Base-by-base conservation (phyloP, 164 flowering plant species). In the Tinospora cordifolia region DNA sequence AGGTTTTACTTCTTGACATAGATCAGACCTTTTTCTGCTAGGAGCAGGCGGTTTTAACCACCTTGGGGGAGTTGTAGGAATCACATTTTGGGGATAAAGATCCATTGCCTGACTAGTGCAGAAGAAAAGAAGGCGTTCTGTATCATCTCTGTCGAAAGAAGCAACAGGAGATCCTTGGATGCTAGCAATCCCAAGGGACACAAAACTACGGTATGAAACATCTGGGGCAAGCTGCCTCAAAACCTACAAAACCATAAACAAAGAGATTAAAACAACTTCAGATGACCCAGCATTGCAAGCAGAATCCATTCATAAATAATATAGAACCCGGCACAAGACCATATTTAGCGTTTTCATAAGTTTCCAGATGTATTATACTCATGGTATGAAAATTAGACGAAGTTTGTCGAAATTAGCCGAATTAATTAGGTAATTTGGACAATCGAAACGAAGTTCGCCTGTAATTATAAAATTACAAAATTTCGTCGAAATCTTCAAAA, bases 141-240 rank as follows among this genome's bases (percentile, higher is more conserved):
- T 88, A 79, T 95, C 99, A 65, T 89, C 91, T 81, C 83, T 87
- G 78, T 91, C 94, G 78, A 95, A 95, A 72, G 99, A 87, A 68
- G 98, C 96, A 75, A 95, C 98, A 60, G 97, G 80, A 66, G 82
- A 74, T 65, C 99, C 99, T 69, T 95, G 99, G 72, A 95, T 83
- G 78, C 98, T 83, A 41, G 94, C 97, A 76, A 95, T 82, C 36
- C 99, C 99, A 66, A 95, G 91, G 63, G 90, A 82, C 74, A 90
- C 93, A 71, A 95, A 86, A 76, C 88, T 88, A 39, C 89, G 96
- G 67, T 88, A 91, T 22, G 94, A 86, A 68, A 75, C 79, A 73
- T 95, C 94, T 59, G 90, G 93, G 6, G 99, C 96, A 38, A 95
- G 85, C 83, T 95, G 99, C 83, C 93, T 87, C 82, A 95, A 78